Evolutionary conservation across 331 rosid genomes (phyloP).

Genomic region (Malus hybrid): DNA sequence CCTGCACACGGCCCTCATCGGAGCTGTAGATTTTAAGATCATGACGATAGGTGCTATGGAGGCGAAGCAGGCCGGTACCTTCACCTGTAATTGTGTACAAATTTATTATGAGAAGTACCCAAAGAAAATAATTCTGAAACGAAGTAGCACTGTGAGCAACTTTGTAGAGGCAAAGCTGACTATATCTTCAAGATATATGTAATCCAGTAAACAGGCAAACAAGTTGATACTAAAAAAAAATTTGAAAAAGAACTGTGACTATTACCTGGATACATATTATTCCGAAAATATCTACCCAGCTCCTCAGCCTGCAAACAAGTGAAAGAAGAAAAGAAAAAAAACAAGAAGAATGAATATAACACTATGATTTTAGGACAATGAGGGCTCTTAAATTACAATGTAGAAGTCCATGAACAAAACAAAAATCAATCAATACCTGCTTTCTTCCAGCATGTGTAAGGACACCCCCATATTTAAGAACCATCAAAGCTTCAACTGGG

Average conservation of each 20-base stretch:
- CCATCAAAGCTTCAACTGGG: slow-evolving; percentile 91
- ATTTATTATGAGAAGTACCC: neutral
- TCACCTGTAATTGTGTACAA: slow-evolving; percentile 61
- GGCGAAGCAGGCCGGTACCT: slow-evolving; percentile 97
- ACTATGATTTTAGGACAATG: neutral
- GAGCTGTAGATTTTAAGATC: slow-evolving; percentile 98
- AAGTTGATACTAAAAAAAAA: neutral
- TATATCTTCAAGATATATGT: neutral
- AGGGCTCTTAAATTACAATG: neutral
- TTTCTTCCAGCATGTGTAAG: slow-evolving; percentile 99
- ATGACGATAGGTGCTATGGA: slow-evolving; percentile 96
- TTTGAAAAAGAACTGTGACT: slow-evolving; percentile 7
- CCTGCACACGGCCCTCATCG: slow-evolving; percentile 99
- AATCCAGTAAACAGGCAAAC: neutral
- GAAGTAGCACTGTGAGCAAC: neutral
- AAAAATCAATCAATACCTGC: slow-evolving; percentile 52
- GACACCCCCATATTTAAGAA: slow-evolving; percentile 97
- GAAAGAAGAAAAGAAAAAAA: slow-evolving; percentile 13
- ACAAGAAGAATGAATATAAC: neutral
- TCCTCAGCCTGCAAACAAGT: slow-evolving; percentile 82
- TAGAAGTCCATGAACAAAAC: slow-evolving; percentile 4
- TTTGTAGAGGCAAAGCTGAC: neutral
- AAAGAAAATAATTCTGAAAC: neutral
- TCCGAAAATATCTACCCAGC: slow-evolving; percentile 92
- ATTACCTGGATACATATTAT: slow-evolving; percentile 96